A percentile compares a stretch with the other conserved stretches of the same genome.
Conservation (phyloP, 768 basidiomycete genomes). For the Kwoniella heveanensis region DNA sequence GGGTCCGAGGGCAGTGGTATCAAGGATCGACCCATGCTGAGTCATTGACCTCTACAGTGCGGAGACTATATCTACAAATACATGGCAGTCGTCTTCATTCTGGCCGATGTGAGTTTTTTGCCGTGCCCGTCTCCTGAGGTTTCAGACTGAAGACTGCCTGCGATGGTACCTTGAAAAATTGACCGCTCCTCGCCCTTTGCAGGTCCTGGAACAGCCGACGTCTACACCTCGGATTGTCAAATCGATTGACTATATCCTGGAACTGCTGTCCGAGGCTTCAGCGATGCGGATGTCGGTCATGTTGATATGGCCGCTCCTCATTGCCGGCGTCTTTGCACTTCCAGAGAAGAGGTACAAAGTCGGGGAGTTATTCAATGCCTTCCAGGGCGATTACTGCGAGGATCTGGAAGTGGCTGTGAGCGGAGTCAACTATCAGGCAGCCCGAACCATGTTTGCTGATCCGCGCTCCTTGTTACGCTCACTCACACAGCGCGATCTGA, state of each 20-base stretch:
- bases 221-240: constrained; percentile 29
- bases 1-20: too few relatives aligned
- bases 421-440: not conserved
- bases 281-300: constrained; percentile 44
- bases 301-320: constrained; percentile 47
- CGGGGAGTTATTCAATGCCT: constrained; percentile 24
- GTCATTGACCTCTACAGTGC: too few relatives aligned
- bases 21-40: too few relatives aligned
- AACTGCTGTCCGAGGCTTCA: constrained; percentile 42
- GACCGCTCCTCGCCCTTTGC: not conserved
- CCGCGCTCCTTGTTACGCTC: not conserved
- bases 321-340: constrained; percentile 33
- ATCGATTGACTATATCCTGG: constrained; percentile 37
- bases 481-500: constrained; percentile 12
- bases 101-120: constrained; percentile 30
- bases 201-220: constrained; percentile 37
- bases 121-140: not conserved
- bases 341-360: constrained; percentile 24
- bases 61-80: constrained; percentile 46
- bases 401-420: constrained; percentile 40
- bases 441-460: too few relatives aligned
- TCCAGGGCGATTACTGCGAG: constrained; percentile 36
- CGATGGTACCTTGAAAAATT: too few relatives aligned
- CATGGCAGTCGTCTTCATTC: constrained; percentile 33
- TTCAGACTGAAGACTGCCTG: not conserved